phyloP scores from a whole-genome alignment of 2,329 filamentous ascomycete species.

The Drechslerella coelobrocha region DNA sequence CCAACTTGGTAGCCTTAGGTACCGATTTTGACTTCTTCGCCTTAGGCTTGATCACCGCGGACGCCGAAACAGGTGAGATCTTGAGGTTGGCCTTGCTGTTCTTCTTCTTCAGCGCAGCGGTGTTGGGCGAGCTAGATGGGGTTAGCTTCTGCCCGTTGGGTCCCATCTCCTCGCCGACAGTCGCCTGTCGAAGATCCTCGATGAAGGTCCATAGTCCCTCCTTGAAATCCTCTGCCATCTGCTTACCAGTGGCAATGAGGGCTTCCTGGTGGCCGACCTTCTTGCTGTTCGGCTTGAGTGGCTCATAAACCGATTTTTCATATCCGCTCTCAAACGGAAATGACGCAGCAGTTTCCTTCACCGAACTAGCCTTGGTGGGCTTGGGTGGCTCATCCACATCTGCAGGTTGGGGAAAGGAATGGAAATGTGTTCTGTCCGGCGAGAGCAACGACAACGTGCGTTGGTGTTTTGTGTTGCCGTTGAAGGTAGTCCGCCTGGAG shows the following conservation, averaged over 20 bases:
- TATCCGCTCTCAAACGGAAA: conserved; percentile 41
- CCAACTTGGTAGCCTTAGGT: conserved; percentile 59
- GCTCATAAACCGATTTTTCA: conserved; percentile 43
- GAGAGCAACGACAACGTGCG: conserved; percentile 78
- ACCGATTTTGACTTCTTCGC: conserved; percentile 56
- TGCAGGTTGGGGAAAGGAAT: conserved; percentile 55
- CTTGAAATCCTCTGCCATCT: conserved; percentile 87
- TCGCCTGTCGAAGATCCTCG: conserved; percentile 92
- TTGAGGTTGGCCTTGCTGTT: conserved; percentile 58
- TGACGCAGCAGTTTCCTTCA: conserved; percentile 31
- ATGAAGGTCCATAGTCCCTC: conserved; percentile 92
- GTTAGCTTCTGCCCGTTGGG: conserved; percentile 63
- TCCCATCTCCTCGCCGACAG: conserved; percentile 85
- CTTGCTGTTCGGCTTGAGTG: conserved; percentile 25
- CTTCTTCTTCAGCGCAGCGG: conserved; percentile 56
- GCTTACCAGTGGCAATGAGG: conserved; percentile 69
- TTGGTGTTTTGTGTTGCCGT: conserved; percentile 51
- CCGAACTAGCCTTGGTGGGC: conserved; percentile 32
- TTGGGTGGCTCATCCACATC: conserved; percentile 51
- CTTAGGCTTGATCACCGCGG: conserved; percentile 52
- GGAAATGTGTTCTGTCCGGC: conserved; percentile 60
- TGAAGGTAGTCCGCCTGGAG: conserved; percentile 55
- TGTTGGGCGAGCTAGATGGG: conserved; percentile 19
- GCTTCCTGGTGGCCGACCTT: conserved; percentile 59
- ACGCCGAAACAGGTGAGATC: conserved; percentile 48